A percentile compares a stretch with the other conserved stretches of the same genome.
phyloP scores from a whole-genome alignment of 202 grass and related monocot species.

The Tripidium arundinaceum region DNA sequence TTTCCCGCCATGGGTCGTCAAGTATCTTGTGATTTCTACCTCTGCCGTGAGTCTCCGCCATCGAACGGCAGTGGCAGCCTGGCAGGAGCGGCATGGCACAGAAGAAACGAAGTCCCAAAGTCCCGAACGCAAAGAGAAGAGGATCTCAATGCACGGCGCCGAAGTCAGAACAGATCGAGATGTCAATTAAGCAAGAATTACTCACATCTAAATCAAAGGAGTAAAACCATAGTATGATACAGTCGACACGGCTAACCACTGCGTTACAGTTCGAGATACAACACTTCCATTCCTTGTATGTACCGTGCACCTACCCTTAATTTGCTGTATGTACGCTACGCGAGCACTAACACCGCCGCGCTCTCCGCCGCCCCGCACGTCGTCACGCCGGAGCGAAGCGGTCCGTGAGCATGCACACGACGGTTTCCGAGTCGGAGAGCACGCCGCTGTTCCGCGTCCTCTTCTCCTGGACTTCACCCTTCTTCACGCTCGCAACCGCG shows the following conservation, averaged over 20 bases:
- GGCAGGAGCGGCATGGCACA: background rate
- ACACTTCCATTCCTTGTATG: background rate
- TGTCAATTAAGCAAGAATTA: background rate
- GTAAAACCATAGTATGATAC: background rate
- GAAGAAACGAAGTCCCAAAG: background rate
- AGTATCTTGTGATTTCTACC: background rate
- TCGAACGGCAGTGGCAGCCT: no score
- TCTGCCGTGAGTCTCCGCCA: no score
- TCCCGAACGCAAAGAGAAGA: background rate
- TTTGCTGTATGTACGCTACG: no score
- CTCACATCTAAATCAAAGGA: background rate
- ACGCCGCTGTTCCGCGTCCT: conserved; percentile 21
- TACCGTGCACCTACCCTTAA: no score
- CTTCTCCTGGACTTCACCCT: conserved; percentile 8
- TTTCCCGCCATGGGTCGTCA: no score
- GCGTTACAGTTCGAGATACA: background rate
- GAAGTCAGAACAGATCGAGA: background rate
- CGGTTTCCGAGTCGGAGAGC: conserved; percentile 62
- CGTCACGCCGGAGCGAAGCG: conserved; percentile 61
- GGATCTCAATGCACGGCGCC: no score
- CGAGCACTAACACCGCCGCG: no score
- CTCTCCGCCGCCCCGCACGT: no score
- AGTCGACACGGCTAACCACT: background rate
- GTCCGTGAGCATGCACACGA: conserved; percentile 68
- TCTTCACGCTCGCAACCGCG: conserved; percentile 13